Base-by-base conservation (phyloP, 179 eudicot genomes). In the Camellia oleifera region DNA sequence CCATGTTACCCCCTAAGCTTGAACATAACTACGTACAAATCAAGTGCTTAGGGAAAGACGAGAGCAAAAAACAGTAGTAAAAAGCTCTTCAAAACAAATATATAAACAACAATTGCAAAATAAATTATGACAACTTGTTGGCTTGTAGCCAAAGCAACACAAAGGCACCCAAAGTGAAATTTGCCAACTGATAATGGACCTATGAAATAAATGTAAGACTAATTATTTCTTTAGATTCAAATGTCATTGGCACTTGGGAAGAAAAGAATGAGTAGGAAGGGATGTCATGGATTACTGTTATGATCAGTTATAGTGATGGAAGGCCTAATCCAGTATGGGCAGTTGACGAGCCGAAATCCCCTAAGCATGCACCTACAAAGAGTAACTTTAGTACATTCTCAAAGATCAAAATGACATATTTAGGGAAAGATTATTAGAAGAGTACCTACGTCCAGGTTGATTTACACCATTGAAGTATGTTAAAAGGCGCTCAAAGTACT, bases 311-410 rank as follows among this genome's bases (percentile, higher is more conserved):
- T 85, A 26, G 97, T 95, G 61, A 95, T 87, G 72, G 94, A 92
- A 78, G 99, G 99, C 86, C 99, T 88, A 80, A 95, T 88, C 99
- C 99, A 95, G 76, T 91, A 95, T 60, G 99, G 98, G 86, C 98
- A 95, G 78, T 86, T 85, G 83, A 92, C 98, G 69, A 95, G 87
- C 73, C 98, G 89, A 78, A 93, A 94, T 72, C 98, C 99, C 75
- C 97, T 91, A 64, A 95, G 93, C 94, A 95, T 92, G 91, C 99
- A 95, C 91, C 99, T 95, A 85, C 72, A 78, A 78, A 84, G 23
- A 44, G 58, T 7, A 62, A 57, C 15, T 56, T 82, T 44, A 82
- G 77, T 79, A 78, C 32, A 76, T 68, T 52, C 72, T 65, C 54
- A 58, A 63, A 40, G 20, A 60, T 14, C 65, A 63, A 68, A 69